phyloP scores from a whole-genome alignment of 148 eudicot genomes.

The Rhododendron williamsianum region DNA sequence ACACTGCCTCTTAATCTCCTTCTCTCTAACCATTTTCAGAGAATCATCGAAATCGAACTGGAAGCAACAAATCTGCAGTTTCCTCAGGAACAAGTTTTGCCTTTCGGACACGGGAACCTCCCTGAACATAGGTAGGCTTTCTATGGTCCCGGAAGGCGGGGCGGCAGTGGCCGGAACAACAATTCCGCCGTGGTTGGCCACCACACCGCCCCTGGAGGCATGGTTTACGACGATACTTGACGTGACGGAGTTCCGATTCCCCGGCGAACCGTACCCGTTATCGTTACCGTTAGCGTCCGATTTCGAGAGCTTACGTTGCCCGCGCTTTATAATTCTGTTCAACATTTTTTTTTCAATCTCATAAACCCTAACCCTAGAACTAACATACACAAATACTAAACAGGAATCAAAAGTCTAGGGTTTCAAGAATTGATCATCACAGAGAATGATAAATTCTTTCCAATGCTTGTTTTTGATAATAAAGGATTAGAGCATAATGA shows the following conservation, averaged over 20 bases:
- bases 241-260: constrained; percentile 30
- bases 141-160: constrained; percentile 31
- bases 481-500: not conserved
- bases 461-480: not conserved
- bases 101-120: constrained; percentile 48
- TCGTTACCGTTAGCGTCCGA: constrained; percentile 29
- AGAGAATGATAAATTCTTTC: not conserved
- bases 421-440: not conserved
- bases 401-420: not conserved
- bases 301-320: constrained; percentile 43
- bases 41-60: constrained; percentile 42
- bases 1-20: constrained; percentile 53
- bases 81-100: constrained; percentile 43
- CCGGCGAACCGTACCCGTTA: constrained; percentile 19
- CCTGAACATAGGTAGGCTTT: constrained; percentile 38
- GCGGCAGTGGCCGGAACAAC: constrained; percentile 9
- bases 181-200: constrained; percentile 10
- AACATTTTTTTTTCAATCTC: constrained; percentile 35
- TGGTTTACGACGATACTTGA: constrained; percentile 57
- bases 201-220: constrained; percentile 36
- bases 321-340: constrained; percentile 50
- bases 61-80: constrained; percentile 47
- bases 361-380: constrained; percentile 20
- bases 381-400: not conserved
- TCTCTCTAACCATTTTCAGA: constrained; percentile 45